Evolutionary conservation across 257 asterid species (phyloP).

Genomic region (Echites panduratus): DNA sequence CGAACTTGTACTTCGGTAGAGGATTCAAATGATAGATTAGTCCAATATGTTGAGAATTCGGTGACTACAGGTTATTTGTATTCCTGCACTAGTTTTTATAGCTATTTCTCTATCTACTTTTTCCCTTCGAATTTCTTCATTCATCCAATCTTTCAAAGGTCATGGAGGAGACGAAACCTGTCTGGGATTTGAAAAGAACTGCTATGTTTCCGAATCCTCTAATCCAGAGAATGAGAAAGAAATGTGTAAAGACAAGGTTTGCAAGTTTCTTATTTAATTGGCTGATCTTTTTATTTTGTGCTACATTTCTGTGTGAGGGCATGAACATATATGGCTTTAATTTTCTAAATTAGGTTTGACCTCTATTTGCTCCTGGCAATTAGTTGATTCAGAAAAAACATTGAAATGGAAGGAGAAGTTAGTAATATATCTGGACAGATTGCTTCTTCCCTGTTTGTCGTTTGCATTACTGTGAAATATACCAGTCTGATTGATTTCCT

Average conservation of each 20-base stretch:
- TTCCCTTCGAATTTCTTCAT: slow-evolving; percentile 13
- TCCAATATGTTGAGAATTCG: slow-evolving; percentile 33
- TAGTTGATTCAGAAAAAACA: neutral
- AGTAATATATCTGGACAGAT: neutral
- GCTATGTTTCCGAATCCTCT: slow-evolving; percentile 20
- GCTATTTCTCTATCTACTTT: slow-evolving; percentile 9
- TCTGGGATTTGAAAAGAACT: slow-evolving; percentile 21
- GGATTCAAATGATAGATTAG: slow-evolving; percentile 32
- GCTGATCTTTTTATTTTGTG: neutral
- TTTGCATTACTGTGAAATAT: neutral
- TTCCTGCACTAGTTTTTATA: slow-evolving; percentile 22
- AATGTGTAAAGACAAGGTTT: slow-evolving; percentile 43
- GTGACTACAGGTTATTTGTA: slow-evolving; percentile 47
- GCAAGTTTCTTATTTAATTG: slow-evolving; percentile 13
- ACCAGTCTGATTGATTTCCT: neutral
- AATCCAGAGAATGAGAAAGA: slow-evolving; percentile 33
- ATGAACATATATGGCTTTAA: neutral
- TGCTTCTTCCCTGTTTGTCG: neutral
- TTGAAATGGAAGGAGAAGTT: neutral
- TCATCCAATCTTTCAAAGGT: slow-evolving; percentile 16
- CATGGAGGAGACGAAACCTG: slow-evolving; percentile 31
- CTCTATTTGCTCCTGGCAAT: slow-evolving; percentile 5
- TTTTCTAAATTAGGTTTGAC: neutral
- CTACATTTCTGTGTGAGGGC: neutral
- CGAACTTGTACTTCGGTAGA: slow-evolving; percentile 25